Conservation (phyloP, 331 rosid genomes). For the Telfairia occidentalis region DNA sequence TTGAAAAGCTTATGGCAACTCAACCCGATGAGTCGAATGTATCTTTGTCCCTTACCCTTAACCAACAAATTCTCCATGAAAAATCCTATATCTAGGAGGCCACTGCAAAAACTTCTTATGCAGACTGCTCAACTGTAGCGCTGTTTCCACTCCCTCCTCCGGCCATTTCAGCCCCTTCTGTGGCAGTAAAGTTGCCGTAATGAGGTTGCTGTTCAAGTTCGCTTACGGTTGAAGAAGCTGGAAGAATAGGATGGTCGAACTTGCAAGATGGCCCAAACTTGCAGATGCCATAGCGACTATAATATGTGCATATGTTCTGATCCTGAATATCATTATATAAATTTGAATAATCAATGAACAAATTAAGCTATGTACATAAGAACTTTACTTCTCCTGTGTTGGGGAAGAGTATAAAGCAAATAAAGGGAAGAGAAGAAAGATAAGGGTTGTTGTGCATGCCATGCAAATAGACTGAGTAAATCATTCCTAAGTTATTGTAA, state of each 20-base stretch:
- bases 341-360: not conserved
- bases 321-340: conserved; percentile 33
- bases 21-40: not conserved
- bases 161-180: conserved; percentile 30
- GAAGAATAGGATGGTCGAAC: conserved; percentile 54
- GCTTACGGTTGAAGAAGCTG: conserved; percentile 25
- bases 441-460: conserved; percentile 6
- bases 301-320: conserved; percentile 57
- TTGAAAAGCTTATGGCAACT: conserved; percentile 22
- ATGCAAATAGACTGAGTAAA: not conserved
- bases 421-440: conserved; percentile 16
- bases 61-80: conserved; percentile 7
- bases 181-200: conserved; percentile 3
- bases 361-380: not conserved
- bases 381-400: not conserved
- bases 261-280: conserved; percentile 89
- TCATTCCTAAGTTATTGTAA: not conserved
- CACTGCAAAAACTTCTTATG: conserved; percentile 23
- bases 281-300: conserved; percentile 83
- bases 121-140: conserved; percentile 27
- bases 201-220: conserved; percentile 22
- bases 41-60: not conserved
- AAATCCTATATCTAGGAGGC: conserved; percentile 30
- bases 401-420: not conserved
- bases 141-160: conserved; percentile 38